phyloP scores from a whole-genome alignment of 1,284 basidiomycete genomes.

The Pterula multifida region DNA sequence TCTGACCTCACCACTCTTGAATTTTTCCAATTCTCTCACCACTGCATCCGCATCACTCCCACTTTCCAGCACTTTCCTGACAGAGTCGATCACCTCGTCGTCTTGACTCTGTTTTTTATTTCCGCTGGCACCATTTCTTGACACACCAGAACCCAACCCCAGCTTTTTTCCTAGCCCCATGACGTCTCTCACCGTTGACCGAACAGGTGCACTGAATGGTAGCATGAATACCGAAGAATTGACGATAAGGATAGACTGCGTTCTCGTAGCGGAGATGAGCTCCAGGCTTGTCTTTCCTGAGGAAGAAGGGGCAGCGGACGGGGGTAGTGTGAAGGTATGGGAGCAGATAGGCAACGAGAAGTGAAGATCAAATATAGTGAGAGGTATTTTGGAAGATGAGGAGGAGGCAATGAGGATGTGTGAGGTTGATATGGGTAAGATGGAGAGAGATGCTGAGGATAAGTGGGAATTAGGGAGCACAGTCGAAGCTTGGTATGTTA shows the following conservation, averaged over 20 bases:
- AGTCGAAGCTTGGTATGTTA: neutral
- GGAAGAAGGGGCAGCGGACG: neutral
- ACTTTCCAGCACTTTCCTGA: neutral
- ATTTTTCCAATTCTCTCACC: neutral
- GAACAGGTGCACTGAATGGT: neutral
- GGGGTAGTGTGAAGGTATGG: neutral
- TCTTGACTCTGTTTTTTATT: neutral
- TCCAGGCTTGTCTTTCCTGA: neutral
- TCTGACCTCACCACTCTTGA: neutral
- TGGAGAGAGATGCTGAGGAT: neutral
- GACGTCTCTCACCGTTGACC: neutral
- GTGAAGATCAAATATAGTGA: slow-evolving; percentile 1
- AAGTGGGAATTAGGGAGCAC: neutral
- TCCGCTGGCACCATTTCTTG: neutral
- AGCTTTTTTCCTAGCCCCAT: slow-evolving; percentile 1
- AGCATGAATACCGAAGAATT: neutral
- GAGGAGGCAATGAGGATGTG: neutral
- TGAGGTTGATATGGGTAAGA: neutral
- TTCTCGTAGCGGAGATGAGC: neutral
- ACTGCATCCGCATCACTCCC: neutral
- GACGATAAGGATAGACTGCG: neutral
- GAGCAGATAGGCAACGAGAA: neutral
- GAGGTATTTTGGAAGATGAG: neutral
- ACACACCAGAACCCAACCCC: neutral
- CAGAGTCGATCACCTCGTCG: neutral